Evolutionary conservation across 2,329 filamentous ascomycete genomes (phyloP).

Genomic region (Fusarium subtropicale): DNA sequence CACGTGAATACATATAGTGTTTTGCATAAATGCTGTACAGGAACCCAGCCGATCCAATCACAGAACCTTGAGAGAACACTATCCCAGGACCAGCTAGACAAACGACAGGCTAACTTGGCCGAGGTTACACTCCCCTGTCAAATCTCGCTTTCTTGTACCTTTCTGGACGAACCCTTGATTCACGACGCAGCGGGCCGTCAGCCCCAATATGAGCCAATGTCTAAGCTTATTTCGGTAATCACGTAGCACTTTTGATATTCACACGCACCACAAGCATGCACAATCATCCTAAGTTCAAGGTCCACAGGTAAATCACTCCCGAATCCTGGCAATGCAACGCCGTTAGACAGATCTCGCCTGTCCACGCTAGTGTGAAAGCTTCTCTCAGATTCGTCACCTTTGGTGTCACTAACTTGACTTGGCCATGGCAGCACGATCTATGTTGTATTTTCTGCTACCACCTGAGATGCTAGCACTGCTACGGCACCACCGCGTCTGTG

Average conservation of each 20-base stretch:
- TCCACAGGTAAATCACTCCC: conserved; percentile 3
- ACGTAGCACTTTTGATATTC: neutral
- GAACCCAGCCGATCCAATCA: neutral
- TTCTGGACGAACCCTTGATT: conserved; percentile 19
- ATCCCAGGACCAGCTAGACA: conserved; percentile 12
- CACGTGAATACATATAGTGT: neutral
- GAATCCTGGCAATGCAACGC: conserved; percentile 31
- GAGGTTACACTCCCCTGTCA: conserved; percentile 31
- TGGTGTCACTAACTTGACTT: neutral
- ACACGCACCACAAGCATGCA: conserved; percentile 1
- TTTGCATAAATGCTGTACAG: conserved; percentile 2
- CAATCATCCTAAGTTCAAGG: conserved; percentile 5
- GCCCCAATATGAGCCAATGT: conserved; percentile 20
- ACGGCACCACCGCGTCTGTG: neutral
- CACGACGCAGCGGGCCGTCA: conserved; percentile 34
- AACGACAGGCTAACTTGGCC: conserved; percentile 5
- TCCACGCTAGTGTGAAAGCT: conserved; percentile 12
- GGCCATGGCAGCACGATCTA: conserved; percentile 17
- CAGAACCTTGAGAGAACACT: neutral
- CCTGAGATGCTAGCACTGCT: conserved; percentile 12
- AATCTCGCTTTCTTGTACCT: conserved; percentile 38
- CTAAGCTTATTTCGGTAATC: neutral
- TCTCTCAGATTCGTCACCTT: conserved; percentile 14
- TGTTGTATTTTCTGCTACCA: conserved; percentile 9
- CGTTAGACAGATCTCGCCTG: conserved; percentile 36